Evolutionary conservation across 805 yeast genomes (phyloP).

Genomic region (Sugiyamaella floridensis): DNA sequence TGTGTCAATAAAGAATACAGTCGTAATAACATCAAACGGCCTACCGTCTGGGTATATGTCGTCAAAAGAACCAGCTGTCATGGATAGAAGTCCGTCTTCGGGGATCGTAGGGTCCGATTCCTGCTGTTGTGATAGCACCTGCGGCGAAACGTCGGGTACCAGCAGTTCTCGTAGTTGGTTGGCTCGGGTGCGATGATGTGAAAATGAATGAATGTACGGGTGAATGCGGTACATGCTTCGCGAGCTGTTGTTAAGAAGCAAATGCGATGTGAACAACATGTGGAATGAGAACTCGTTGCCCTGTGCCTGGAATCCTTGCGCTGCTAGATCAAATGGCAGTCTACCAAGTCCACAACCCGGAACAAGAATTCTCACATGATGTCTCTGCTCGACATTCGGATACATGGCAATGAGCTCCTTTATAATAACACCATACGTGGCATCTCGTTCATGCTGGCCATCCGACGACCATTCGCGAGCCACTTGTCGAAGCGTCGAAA

Average conservation of each 20-base stretch:
- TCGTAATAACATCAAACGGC: constrained; percentile 32
- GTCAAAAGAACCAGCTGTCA: constrained; percentile 65
- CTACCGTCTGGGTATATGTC: constrained; percentile 49
- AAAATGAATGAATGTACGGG: constrained; percentile 54
- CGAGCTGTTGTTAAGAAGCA: constrained; percentile 23
- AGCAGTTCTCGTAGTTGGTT: constrained; percentile 47
- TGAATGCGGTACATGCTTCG: constrained; percentile 19
- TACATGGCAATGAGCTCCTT: constrained; percentile 35
- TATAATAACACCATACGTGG: constrained; percentile 47
- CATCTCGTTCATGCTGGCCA: constrained; percentile 49
- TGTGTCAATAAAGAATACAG: constrained; percentile 80
- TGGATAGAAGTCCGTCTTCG: constrained; percentile 43
- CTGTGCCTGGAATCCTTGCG: constrained; percentile 44
- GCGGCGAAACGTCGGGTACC: constrained; percentile 32
- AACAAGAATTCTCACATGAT: constrained; percentile 41
- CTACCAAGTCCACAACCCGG: constrained; percentile 93
- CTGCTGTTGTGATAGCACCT: constrained; percentile 13
- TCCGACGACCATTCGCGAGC: constrained; percentile 69
- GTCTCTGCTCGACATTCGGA: constrained; percentile 26
- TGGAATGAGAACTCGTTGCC: constrained; percentile 76
- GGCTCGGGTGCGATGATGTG: constrained; percentile 47
- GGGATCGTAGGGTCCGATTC: constrained; percentile 12
- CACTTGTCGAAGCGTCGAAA: constrained; percentile 55
- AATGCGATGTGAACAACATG: constrained; percentile 56
- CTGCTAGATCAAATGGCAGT: constrained; percentile 61